Conservation (phyloP, 495 filamentous ascomycete species). For the Penicillium ochrochloron region DNA sequence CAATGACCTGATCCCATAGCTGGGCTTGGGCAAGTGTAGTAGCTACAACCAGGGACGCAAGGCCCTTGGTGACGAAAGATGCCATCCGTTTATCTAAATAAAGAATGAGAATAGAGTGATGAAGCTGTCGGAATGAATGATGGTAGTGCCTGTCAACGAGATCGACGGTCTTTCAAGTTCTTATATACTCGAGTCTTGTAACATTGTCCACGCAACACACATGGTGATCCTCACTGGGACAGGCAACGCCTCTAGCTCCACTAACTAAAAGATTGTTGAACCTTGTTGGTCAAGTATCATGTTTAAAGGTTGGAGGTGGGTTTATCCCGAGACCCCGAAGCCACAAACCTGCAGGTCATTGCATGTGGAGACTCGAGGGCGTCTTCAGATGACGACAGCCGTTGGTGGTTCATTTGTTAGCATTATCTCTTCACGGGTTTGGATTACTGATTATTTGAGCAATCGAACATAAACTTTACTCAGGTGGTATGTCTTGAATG, state of each 20-base stretch:
- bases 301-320: neutral
- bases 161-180: neutral
- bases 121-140: neutral
- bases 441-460: neutral
- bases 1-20: constrained; percentile 31
- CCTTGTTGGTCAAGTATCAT: neutral
- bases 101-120: neutral
- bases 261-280: neutral
- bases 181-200: neutral
- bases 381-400: constrained; percentile 4
- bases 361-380: constrained; percentile 10
- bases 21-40: constrained; percentile 25
- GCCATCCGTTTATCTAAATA: constrained; percentile 12
- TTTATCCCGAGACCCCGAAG: constrained; percentile 11
- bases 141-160: neutral
- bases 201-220: neutral
- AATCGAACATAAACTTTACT: no score
- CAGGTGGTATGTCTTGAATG: neutral
- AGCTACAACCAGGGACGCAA: constrained; percentile 22
- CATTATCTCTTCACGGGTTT: neutral
- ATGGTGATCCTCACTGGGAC: neutral
- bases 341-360: constrained; percentile 1
- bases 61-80: constrained; percentile 16
- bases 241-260: neutral
- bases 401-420: neutral